Conservation (phyloP, 805 yeast genomes). For the Wickerhamiella azymoides region DNA sequence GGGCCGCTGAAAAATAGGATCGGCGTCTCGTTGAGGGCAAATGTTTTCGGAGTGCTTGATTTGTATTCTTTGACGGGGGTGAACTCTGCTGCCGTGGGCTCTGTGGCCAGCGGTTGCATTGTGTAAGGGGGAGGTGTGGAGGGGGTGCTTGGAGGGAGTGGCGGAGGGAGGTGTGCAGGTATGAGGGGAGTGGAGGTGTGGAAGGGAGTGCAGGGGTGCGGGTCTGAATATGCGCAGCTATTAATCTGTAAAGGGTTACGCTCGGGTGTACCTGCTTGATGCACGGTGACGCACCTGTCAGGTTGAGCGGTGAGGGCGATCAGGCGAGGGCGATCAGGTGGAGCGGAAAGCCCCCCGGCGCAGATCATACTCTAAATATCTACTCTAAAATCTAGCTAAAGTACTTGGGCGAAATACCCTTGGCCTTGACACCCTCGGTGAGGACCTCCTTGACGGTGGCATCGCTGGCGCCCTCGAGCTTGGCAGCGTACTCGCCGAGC, state of each 20-base stretch:
- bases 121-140: not conserved
- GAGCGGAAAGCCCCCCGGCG: too few relatives aligned
- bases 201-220: too few relatives aligned
- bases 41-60: constrained; percentile 23
- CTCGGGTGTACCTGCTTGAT: too few relatives aligned
- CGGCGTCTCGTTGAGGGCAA: constrained; percentile 24
- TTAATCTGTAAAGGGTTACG: too few relatives aligned
- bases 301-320: too few relatives aligned
- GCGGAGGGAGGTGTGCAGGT: too few relatives aligned
- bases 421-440: constrained; percentile 14
- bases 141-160: too few relatives aligned
- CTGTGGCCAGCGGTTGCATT: constrained; percentile 11
- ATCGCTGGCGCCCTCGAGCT: constrained; percentile 38
- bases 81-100: constrained; percentile 18
- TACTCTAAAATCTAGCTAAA: constrained; percentile 17
- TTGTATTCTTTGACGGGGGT: constrained; percentile 21
- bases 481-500: constrained; percentile 59
- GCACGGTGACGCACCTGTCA: too few relatives aligned
- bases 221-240: too few relatives aligned
- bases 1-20: constrained; percentile 17
- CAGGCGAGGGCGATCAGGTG: too few relatives aligned
- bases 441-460: constrained; percentile 34
- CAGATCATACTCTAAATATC: not conserved
- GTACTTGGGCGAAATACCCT: constrained; percentile 20
- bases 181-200: too few relatives aligned